Conservation (phyloP, 2,329 filamentous ascomycete species). For the Diaporthe longicolla region DNA sequence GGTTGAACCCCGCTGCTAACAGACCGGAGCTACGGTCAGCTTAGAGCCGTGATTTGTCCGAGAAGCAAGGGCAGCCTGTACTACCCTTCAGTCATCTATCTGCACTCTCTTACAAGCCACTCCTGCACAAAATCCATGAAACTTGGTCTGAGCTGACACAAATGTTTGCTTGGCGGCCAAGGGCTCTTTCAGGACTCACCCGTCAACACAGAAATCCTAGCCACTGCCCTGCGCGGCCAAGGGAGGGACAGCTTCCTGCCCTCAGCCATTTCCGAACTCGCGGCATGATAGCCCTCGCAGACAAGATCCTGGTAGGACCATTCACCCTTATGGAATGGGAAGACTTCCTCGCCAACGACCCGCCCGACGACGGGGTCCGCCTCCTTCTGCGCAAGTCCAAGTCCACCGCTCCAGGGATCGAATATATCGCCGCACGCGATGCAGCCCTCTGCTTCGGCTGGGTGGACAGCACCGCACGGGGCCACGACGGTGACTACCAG, state of each 20-base stretch:
- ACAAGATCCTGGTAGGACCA: constrained; percentile 12
- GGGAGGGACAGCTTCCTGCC: not conserved
- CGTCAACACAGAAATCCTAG: not conserved
- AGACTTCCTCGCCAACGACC: not conserved
- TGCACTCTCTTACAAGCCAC: not conserved
- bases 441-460: constrained; percentile 28
- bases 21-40: not conserved
- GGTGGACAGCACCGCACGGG: constrained; percentile 14
- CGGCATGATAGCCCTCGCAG: not conserved
- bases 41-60: not conserved
- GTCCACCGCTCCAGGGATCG: constrained; percentile 18
- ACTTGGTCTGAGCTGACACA: not conserved
- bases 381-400: constrained; percentile 28
- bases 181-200: too few relatives aligned
- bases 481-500: constrained; percentile 23
- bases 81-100: not conserved
- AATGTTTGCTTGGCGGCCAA: not conserved
- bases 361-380: constrained; percentile 17
- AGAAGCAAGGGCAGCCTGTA: too few relatives aligned
- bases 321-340: constrained; percentile 27
- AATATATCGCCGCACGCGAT: constrained; percentile 16
- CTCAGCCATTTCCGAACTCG: not conserved
- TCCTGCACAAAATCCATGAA: not conserved
- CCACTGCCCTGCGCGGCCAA: too few relatives aligned
- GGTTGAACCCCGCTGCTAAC: constrained; percentile 16